Evolutionary conservation across 2,329 filamentous ascomycete genomes (phyloP).

Genomic region (Trichoderma hamatum): DNA sequence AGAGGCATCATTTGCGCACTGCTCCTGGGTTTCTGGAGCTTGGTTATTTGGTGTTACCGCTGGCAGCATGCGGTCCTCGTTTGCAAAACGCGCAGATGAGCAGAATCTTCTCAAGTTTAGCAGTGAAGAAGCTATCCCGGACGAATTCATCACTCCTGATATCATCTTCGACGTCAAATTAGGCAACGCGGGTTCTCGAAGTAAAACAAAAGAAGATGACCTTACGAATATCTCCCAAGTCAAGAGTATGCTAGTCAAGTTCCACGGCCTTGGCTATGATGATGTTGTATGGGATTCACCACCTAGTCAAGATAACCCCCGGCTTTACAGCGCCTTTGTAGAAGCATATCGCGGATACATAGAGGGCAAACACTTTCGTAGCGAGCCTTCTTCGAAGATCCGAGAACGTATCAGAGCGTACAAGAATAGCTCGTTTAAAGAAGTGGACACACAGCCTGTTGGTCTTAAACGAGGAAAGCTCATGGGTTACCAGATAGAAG

Average conservation of each 20-base stretch:
- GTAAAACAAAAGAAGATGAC: constrained; percentile 68
- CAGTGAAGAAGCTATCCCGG: constrained; percentile 78
- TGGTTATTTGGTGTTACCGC: constrained; percentile 80
- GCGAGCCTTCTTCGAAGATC: constrained; percentile 61
- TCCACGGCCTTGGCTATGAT: constrained; percentile 88
- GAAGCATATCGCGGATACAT: constrained; percentile 86
- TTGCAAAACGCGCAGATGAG: constrained; percentile 69
- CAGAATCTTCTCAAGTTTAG: constrained; percentile 65
- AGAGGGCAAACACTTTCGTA: constrained; percentile 70
- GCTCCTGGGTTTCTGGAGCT: constrained; percentile 82
- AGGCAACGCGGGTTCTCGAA: constrained; percentile 47
- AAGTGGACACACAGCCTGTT: constrained; percentile 72
- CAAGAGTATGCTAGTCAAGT: constrained; percentile 79
- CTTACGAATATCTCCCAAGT: constrained; percentile 73
- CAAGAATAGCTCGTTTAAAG: constrained; percentile 67
- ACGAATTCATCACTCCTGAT: constrained; percentile 82
- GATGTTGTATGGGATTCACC: constrained; percentile 89
- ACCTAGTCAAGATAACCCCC: constrained; percentile 64
- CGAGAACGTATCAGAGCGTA: constrained; percentile 69
- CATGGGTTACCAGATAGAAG: constrained; percentile 93
- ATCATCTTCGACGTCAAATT: constrained; percentile 82
- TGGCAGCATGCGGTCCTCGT: constrained; percentile 69
- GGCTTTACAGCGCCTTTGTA: constrained; percentile 78
- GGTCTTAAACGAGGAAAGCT: constrained; percentile 76
- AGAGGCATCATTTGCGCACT: constrained; percentile 76